Conservation (phyloP, 768 basidiomycete genomes). For the Dacryopinax primogenitus region DNA sequence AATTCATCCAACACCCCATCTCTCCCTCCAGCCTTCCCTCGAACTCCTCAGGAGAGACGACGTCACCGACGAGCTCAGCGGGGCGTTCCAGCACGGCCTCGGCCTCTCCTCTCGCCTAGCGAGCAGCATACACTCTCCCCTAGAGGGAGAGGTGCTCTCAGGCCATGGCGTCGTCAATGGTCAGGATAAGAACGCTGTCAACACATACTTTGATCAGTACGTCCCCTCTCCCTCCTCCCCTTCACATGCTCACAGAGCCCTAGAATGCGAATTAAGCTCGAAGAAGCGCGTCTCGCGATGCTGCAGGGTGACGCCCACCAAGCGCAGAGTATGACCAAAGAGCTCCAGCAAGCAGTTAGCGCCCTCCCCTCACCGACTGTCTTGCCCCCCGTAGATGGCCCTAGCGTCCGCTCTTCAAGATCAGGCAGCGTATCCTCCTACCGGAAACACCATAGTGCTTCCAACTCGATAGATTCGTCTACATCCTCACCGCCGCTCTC, state of each 20-base stretch:
- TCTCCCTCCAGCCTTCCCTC: not conserved
- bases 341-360: not conserved
- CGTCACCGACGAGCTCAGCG: not conserved
- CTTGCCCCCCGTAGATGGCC: not conserved
- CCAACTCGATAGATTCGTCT: conserved; percentile 5
- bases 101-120: not conserved
- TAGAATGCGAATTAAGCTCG: not conserved
- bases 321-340: not conserved
- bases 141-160: not conserved
- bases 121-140: not conserved
- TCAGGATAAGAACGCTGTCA: conserved; percentile 1
- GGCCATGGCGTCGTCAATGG: not conserved
- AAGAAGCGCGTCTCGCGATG: not conserved
- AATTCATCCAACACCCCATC: not conserved
- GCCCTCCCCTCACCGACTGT: not conserved
- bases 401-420: not conserved
- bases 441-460: conserved; percentile 1
- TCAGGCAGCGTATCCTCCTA: conserved; percentile 6
- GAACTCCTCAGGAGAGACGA: not conserved
- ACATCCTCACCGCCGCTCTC: conserved; percentile 2
- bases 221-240: not conserved
- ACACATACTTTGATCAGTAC: conserved; percentile 5
- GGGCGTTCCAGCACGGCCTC: conserved; percentile 4
- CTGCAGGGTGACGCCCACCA: not conserved
- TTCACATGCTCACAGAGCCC: not conserved